Base-by-base conservation (phyloP, 2,329 filamentous ascomycete genomes). In the Fusarium newnesense region DNA sequence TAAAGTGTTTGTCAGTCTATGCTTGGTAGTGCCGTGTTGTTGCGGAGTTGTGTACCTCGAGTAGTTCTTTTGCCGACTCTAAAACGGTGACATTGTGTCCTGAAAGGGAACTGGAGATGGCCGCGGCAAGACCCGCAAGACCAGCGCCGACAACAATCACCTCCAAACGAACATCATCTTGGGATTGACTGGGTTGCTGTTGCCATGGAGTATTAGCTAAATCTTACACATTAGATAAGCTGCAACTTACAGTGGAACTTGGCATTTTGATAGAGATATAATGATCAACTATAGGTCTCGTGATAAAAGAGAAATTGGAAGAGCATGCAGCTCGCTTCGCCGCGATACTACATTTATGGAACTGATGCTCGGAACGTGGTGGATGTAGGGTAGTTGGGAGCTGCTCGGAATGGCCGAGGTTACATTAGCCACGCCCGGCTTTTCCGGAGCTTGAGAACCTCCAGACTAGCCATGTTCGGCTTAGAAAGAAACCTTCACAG, bases 161-260 rank as follows among this genome's bases (percentile, higher is more conserved):
- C 0, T 10, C 2, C 4, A 57, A 7, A 0, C 6, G 18, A 2
- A 2, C 13, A 9, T 6, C 9, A 6, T 21, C 4, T 0, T 34
- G 19, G 0, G 4, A 4, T 3, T 12, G 13, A 6, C 3, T 18
- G 1, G 39, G 4, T 15, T 58, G 30, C 42, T 46, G 16, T 9
- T 1, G 4, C 3, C 0, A 18, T 0, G 5, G 0, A 4, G 0
- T 0, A n/a, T 49, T n/a, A 32, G 46, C 2, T 18, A 2, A 3
- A 30, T 9, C 16, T 1, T 11, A 7, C 9, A 30, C 4, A 3
- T 4, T 0, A 7, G 4, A 2, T 24, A 10, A 1, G 18, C 16
- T 0, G 0, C 1, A 2, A 57, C 40, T 15, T 12, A 46, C 54
- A 12, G 30, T 47, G 3, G n/a, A 26, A n/a, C 40, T 46, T 18